These are phyloP conservation scores for Macrolepiota dolichaula DNA, from an alignment of 768 basidiomycete species.

Conservation along the genomic window DNA sequence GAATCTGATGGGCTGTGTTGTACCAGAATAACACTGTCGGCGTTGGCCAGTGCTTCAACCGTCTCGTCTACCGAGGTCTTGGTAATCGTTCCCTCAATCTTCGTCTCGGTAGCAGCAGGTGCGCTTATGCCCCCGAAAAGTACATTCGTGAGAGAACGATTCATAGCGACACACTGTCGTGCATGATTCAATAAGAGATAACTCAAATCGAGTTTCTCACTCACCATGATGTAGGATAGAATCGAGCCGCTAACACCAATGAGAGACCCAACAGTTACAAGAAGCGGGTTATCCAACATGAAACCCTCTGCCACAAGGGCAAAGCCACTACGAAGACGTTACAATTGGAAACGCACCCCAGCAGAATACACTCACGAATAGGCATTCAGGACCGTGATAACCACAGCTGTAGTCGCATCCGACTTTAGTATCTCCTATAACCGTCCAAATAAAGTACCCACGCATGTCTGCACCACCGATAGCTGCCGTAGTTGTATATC, in stretches of 20 bases:
- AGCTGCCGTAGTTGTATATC: conserved; percentile 86
- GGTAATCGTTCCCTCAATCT: conserved; percentile 82
- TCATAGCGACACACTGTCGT: conserved; percentile 85
- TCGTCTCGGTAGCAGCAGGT: conserved; percentile 49
- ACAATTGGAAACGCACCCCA: background rate
- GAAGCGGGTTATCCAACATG: conserved; percentile 83
- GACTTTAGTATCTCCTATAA: conserved; percentile 10
- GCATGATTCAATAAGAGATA: background rate
- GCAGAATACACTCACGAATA: conserved; percentile 52
- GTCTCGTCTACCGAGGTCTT: conserved; percentile 80
- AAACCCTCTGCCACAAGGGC: conserved; percentile 91
- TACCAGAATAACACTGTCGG: conserved; percentile 82
- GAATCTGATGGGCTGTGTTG: conserved; percentile 7
- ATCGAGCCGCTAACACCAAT: conserved; percentile 92
- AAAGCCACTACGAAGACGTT: conserved; percentile 49
- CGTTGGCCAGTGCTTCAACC: conserved; percentile 71
- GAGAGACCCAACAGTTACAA: conserved; percentile 81
- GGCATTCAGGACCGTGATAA: conserved; percentile 88
- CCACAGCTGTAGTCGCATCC: conserved; percentile 54
- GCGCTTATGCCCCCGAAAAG: conserved; percentile 83
- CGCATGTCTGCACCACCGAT: conserved; percentile 95
- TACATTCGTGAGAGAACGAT: conserved; percentile 80
- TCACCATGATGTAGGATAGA: conserved; percentile 89
- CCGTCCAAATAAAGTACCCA: conserved; percentile 33
- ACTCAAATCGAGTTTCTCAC: conserved; percentile 14